These are phyloP conservation scores for Coprinellus aureogranulatus DNA, from an alignment of 768 basidiomycete species.

Conservation along the genomic window DNA sequence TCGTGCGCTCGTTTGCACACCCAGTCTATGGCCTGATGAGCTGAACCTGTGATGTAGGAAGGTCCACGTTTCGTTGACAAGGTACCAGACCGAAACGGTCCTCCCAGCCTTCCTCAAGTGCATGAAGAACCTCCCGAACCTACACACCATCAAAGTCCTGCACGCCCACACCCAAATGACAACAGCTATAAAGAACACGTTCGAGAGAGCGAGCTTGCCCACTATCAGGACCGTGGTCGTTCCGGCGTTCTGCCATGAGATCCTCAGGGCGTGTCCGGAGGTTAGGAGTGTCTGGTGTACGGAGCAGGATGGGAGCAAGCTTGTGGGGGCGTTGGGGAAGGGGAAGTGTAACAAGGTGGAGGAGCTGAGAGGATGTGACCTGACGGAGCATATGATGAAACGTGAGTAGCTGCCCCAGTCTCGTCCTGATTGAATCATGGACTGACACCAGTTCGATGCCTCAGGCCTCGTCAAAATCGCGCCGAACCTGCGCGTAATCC, in stretches of 20 bases:
- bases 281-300: conserved; percentile 1
- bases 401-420: not conserved
- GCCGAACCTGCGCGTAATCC: not conserved
- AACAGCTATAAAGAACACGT: conserved; percentile 21
- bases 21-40: no score
- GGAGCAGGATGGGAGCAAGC: conserved; percentile 2
- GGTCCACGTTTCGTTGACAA: conserved; percentile 26
- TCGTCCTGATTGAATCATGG: not conserved
- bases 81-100: conserved; percentile 21
- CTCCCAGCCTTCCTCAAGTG: conserved; percentile 25
- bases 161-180: conserved; percentile 32
- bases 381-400: not conserved
- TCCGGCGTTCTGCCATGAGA: conserved; percentile 27
- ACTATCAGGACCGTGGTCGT: conserved; percentile 24
- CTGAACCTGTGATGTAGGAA: no score
- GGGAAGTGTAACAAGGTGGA: conserved; percentile 8
- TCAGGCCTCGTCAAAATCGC: conserved; percentile 3
- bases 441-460: not conserved
- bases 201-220: conserved; percentile 19
- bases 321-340: conserved; percentile 3
- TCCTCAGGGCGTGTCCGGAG: conserved; percentile 16
- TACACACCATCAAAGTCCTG: conserved; percentile 29
- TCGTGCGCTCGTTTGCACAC: no score
- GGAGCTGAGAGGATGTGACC: conserved; percentile 1
- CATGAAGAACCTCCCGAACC: conserved; percentile 24